Conservation (phyloP, 2,329 filamentous ascomycete genomes). For the Hypoxylon sp. region DNA sequence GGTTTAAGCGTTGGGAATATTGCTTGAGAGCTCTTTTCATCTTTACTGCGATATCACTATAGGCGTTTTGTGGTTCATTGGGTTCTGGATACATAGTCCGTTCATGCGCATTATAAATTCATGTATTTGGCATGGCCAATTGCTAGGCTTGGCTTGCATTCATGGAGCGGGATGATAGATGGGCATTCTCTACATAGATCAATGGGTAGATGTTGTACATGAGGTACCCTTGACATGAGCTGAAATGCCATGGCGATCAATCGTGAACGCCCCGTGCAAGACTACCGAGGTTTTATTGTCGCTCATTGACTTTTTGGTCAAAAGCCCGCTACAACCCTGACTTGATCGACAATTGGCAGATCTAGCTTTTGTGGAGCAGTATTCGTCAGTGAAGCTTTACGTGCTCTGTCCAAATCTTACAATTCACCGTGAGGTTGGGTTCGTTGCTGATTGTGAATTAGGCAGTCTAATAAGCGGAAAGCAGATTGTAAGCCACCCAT, state of each 20-base stretch:
- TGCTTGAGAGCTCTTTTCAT: neutral
- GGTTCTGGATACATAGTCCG: conserved; percentile 15
- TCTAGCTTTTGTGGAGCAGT: neutral
- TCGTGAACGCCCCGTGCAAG: neutral
- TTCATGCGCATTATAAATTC: conserved; percentile 4
- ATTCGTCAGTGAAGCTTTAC: neutral
- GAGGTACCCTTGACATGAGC: neutral
- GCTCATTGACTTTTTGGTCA: neutral
- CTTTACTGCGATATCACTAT: conserved; percentile 22
- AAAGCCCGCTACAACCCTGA: neutral
- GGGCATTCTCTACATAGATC: conserved; percentile 7
- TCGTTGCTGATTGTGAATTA: neutral
- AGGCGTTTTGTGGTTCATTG: conserved; percentile 33
- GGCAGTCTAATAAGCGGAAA: neutral
- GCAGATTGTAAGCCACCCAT: neutral
- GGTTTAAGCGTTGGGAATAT: neutral
- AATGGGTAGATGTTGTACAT: conserved; percentile 2
- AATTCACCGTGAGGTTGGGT: neutral
- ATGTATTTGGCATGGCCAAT: conserved; percentile 14
- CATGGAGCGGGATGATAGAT: conserved; percentile 14
- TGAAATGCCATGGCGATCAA: neutral
- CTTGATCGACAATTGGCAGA: neutral
- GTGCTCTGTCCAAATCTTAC: neutral
- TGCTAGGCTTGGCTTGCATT: conserved; percentile 20
- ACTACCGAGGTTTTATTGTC: neutral